phyloP scores from a whole-genome alignment of 352 stramenopile species.

The Hyaloperonospora arabidopsidis region DNA sequence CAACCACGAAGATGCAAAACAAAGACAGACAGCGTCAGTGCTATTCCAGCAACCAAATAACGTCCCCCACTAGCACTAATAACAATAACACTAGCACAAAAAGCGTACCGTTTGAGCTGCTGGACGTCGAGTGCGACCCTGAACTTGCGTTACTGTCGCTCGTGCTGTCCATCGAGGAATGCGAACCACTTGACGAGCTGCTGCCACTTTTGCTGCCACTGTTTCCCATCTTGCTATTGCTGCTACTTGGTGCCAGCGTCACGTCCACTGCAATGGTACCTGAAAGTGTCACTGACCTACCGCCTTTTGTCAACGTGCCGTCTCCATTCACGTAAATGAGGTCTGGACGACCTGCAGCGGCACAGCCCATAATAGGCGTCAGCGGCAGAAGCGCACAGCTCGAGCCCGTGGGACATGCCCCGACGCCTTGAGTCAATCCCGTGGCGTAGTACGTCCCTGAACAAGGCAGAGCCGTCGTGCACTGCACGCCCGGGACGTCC shows the following conservation, averaged over 20 bases:
- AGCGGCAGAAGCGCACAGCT: constrained; percentile 56
- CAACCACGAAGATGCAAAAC: no score
- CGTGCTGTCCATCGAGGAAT: background rate
- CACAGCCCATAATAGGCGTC: constrained; percentile 63
- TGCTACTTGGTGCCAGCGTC: background rate
- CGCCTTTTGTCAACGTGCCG: constrained; percentile 47
- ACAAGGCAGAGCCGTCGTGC: constrained; percentile 43
- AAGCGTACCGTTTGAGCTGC: constrained; percentile 14
- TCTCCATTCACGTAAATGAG: constrained; percentile 69
- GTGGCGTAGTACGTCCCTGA: constrained; percentile 50
- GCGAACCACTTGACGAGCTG: background rate
- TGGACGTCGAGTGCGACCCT: constrained; percentile 6
- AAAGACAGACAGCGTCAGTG: no score
- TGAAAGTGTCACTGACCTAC: constrained; percentile 24
- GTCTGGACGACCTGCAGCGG: constrained; percentile 35
- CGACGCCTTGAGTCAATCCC: constrained; percentile 40
- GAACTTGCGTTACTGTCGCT: constrained; percentile 13
- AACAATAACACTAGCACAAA: background rate
- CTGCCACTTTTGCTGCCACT: constrained; percentile 3
- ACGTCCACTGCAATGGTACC: background rate
- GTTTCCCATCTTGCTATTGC: constrained; percentile 1
- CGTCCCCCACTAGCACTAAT: background rate
- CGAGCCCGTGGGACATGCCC: constrained; percentile 42
- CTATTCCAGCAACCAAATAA: background rate
- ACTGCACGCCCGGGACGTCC: constrained; percentile 47